Evolutionary conservation across 768 basidiomycete species (phyloP), one percentile per base, ranked within the genome.

Genomic region (Amanita brunnescens): DNA sequence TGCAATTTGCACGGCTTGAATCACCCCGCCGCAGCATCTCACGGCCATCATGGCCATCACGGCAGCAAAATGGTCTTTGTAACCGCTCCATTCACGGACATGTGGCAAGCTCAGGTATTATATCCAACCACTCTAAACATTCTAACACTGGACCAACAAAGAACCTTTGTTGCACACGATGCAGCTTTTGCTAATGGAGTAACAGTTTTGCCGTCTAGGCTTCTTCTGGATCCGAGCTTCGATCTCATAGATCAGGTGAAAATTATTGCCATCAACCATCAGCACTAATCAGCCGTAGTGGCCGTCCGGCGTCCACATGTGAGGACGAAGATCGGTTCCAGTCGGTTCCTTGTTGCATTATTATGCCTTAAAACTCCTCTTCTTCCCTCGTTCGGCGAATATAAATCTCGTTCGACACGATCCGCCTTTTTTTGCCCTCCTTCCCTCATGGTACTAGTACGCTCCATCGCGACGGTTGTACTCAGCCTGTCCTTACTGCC

Each of bases 401-500:
- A 44, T 29, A 44, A 44, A 16, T 10, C 16, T 30, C 26, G 26
- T 1, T 2, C 42, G 1, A 30, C 26, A n/a, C 6, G 26, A 29
- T 29, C 10, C 6, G 5, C 5, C 7, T 26, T 16, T 26, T 10
- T 14, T 8, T 13, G 14, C n/a, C 16, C 26, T 13, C 41, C 21
- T 44, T 29, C 39, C 38, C 48, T 33, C 40, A 43, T 51, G 45
- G 53, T 56, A 56, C 44, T 35, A 58, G 51, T 53, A 48, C 52
- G 51, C 41, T 53, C 49, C 32, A 55, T 52, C 46, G 37, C 54
- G 47, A 39, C 54, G 47, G 54, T 55, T 40, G 34, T 38, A 42
- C 54, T 52, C 49, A 38, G 16, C 47, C 54, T 51, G 44, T 55
- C 38, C 51, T 59, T 62, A 55, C 57, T 51, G 55, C 49, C 49